phyloP scores from a whole-genome alignment of 2,329 filamentous ascomycete genomes.

The Ambrosiella beaveri region DNA sequence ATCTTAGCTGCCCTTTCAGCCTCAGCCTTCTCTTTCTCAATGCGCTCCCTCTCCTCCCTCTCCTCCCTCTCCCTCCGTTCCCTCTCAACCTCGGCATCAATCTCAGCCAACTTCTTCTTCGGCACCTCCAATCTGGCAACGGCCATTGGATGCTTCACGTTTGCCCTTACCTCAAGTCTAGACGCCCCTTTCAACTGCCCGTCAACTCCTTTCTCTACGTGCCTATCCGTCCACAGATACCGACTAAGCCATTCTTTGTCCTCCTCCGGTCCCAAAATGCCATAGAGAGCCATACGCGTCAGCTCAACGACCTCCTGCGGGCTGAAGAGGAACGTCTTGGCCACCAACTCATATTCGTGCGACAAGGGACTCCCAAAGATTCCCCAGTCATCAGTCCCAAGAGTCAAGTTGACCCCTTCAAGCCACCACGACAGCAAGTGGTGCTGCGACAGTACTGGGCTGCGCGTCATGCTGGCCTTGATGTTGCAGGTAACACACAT shows the following conservation, averaged over 20 bases:
- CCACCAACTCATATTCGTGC: slow-evolving; percentile 59
- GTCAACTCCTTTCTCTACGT: not conserved
- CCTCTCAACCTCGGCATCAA: slow-evolving; percentile 28
- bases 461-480: slow-evolving; percentile 47
- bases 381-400: slow-evolving; percentile 72
- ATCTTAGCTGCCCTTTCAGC: too few species aligned
- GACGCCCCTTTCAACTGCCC: not conserved
- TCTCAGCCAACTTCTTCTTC: slow-evolving; percentile 24
- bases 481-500: slow-evolving; percentile 71
- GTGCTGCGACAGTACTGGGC: slow-evolving; percentile 27
- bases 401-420: slow-evolving; percentile 40
- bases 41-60: not conserved
- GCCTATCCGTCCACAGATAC: not conserved
- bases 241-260: slow-evolving; percentile 23
- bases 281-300: slow-evolving; percentile 41
- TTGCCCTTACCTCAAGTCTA: not conserved
- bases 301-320: slow-evolving; percentile 31
- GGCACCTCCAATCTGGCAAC: not conserved
- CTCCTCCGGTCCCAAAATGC: slow-evolving; percentile 47
- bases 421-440: slow-evolving; percentile 61
- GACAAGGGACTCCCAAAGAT: slow-evolving; percentile 62
- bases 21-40: not conserved
- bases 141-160: too few species aligned
- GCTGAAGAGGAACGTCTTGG: slow-evolving; percentile 47
- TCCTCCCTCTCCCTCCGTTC: not conserved